A percentile compares a stretch with the other conserved stretches of the same genome.
Evolutionary conservation across 176 grass and related monocot genomes (phyloP).

Genomic region (Oryza nivara): DNA sequence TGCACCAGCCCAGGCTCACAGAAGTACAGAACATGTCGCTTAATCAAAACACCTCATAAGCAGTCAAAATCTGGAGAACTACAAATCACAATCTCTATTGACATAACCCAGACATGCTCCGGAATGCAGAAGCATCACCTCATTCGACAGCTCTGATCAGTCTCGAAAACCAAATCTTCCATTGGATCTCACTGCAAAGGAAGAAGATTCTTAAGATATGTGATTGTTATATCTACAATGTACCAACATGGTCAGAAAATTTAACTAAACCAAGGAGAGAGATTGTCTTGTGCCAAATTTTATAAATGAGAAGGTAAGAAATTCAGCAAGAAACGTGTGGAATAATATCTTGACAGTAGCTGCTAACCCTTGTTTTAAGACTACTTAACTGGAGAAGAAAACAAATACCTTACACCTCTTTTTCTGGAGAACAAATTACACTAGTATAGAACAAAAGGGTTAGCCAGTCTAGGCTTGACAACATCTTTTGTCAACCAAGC

Average conservation of each 20-base stretch:
- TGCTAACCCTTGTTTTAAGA: background rate
- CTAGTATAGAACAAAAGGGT: background rate
- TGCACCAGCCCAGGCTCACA: background rate
- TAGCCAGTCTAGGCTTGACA: background rate
- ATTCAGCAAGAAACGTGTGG: background rate
- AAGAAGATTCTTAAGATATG: background rate
- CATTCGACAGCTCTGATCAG: background rate
- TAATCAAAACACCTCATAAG: background rate
- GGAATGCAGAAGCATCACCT: background rate
- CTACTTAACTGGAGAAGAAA: background rate
- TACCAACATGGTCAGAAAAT: background rate
- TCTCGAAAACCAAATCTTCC: background rate
- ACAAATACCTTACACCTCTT: background rate
- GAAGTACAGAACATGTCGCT: background rate
- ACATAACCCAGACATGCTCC: background rate
- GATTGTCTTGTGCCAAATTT: background rate
- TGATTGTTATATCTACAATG: too few relatives aligned
- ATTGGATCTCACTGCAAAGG: slow-evolving; percentile 34
- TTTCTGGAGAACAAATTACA: too few relatives aligned
- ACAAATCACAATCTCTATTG: background rate
- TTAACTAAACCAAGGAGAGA: background rate
- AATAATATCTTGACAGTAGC: background rate
- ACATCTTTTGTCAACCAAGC: too few relatives aligned
- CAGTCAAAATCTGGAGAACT: slow-evolving; percentile 13
- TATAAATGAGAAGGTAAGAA: background rate